Percentiles rank a stretch among this genome's conserved stretches.
These are phyloP conservation scores for Aspergillus uvarum DNA, from an alignment of 2,329 filamentous ascomycete species.

Conservation along the genomic window DNA sequence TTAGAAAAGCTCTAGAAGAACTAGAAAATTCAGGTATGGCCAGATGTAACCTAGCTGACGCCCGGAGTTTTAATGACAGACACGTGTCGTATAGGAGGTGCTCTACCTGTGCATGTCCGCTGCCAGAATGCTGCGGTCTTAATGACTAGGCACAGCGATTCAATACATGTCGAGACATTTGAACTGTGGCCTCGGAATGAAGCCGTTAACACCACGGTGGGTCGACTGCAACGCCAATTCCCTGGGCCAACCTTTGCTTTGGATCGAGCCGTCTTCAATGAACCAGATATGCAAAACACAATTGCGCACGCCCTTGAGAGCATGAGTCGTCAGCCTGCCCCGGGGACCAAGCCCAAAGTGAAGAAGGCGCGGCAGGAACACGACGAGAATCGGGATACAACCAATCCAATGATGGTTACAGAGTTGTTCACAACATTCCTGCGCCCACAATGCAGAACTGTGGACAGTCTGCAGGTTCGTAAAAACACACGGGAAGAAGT, in stretches of 20 bases:
- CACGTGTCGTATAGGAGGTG: conserved; percentile 14
- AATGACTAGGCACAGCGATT: conserved; percentile 28
- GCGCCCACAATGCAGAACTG: conserved; percentile 37
- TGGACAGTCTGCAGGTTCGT: conserved; percentile 34
- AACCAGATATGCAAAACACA: conserved; percentile 25
- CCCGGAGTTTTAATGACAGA: conserved; percentile 2
- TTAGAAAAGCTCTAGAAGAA: conserved; percentile 7
- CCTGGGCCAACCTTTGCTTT: conserved; percentile 44
- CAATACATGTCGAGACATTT: conserved; percentile 43
- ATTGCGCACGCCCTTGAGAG: conserved; percentile 36
- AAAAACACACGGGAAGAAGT: conserved; percentile 60
- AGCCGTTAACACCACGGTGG: conserved; percentile 38
- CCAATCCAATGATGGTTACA: conserved; percentile 52
- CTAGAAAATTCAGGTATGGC: conserved; percentile 12
- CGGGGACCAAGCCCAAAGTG: conserved; percentile 35
- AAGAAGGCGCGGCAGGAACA: conserved; percentile 41
- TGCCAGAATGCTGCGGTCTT: conserved; percentile 52
- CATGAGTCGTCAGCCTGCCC: conserved; percentile 37
- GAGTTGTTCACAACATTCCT: conserved; percentile 52
- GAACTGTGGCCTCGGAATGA: conserved; percentile 47
- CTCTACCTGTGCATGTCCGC: conserved; percentile 43
- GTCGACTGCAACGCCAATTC: conserved; percentile 47
- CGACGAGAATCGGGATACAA: conserved; percentile 51
- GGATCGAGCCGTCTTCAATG: conserved; percentile 17
- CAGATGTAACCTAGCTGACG: conserved; percentile 1